Evolutionary conservation across 176 grass and related monocot species (phyloP).

Genomic region (Ampelocalamus luodianensis): DNA sequence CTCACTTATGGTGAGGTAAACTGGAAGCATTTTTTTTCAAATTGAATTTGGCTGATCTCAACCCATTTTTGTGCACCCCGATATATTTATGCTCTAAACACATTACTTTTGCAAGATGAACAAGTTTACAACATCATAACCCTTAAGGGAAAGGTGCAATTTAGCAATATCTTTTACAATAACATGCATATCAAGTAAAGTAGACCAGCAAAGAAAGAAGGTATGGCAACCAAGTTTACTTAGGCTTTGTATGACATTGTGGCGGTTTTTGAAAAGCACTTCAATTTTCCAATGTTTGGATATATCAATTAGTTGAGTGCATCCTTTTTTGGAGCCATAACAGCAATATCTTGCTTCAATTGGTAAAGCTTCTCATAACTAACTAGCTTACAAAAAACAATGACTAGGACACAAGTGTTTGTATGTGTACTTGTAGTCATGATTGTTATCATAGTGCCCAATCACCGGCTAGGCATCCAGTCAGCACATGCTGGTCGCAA

Average conservation of each 20-base stretch:
- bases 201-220: not conserved
- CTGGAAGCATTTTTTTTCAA: not conserved
- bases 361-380: too few species aligned
- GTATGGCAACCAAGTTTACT: not conserved
- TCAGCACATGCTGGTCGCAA: too few species aligned
- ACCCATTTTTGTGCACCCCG: not conserved
- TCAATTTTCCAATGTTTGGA: not conserved
- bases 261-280: not conserved
- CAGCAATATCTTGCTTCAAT: too few species aligned
- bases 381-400: too few species aligned
- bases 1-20: not conserved
- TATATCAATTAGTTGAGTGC: not conserved
- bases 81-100: constrained; percentile 1
- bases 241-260: not conserved
- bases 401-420: too few species aligned
- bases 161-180: not conserved
- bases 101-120: constrained; percentile 8
- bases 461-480: too few species aligned
- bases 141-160: not conserved
- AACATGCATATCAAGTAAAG: not conserved
- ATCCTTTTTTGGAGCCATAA: too few species aligned
- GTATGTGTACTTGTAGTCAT: too few species aligned
- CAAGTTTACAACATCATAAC: not conserved
- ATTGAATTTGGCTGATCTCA: not conserved
- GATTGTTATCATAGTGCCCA: too few species aligned